A percentile compares a stretch with the other conserved stretches of the same genome.
These are phyloP conservation scores for Dioscorea cayenensis DNA, from an alignment of 116 monocot genomes.

Conservation along the genomic window DNA sequence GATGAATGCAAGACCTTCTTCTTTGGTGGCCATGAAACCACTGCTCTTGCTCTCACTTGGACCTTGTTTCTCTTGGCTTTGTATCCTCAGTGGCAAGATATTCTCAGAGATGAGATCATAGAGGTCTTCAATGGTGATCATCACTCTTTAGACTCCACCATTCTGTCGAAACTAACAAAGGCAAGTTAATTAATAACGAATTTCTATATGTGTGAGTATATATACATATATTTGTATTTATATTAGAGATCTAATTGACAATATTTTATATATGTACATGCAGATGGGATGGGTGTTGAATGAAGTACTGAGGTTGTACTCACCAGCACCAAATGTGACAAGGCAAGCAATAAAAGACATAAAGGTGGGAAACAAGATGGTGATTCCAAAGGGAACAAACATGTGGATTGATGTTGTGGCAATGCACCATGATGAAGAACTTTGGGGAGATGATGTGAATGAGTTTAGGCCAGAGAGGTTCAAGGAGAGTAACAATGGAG, in stretches of 20 bases:
- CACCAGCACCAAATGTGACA: conserved; percentile 61
- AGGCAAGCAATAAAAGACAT: conserved; percentile 65
- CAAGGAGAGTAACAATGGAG: conserved; percentile 21
- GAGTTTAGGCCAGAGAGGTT: conserved; percentile 78
- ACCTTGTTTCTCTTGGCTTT: conserved; percentile 52
- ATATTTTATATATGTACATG: neutral
- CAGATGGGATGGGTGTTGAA: conserved; percentile 84
- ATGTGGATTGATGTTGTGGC: conserved; percentile 78
- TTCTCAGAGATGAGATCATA: conserved; percentile 44
- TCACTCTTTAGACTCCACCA: conserved; percentile 12
- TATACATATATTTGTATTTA: no score
- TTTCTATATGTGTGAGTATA: no score
- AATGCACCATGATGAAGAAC: conserved; percentile 53
- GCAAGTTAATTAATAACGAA: conserved; percentile 3
- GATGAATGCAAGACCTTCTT: conserved; percentile 97
- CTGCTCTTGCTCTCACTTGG: conserved; percentile 64
- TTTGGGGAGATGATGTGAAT: conserved; percentile 69
- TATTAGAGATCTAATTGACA: no score
- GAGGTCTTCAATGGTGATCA: conserved; percentile 13
- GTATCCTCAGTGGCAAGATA: conserved; percentile 66
- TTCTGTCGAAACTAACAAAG: conserved; percentile 48
- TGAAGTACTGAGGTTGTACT: conserved; percentile 66
- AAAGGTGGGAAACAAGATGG: conserved; percentile 9
- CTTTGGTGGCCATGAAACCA: conserved; percentile 84
- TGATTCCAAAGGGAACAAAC: conserved; percentile 77